Evolutionary conservation across 2,329 filamentous ascomycete species (phyloP).

Genomic region (Clonostachys sp.): DNA sequence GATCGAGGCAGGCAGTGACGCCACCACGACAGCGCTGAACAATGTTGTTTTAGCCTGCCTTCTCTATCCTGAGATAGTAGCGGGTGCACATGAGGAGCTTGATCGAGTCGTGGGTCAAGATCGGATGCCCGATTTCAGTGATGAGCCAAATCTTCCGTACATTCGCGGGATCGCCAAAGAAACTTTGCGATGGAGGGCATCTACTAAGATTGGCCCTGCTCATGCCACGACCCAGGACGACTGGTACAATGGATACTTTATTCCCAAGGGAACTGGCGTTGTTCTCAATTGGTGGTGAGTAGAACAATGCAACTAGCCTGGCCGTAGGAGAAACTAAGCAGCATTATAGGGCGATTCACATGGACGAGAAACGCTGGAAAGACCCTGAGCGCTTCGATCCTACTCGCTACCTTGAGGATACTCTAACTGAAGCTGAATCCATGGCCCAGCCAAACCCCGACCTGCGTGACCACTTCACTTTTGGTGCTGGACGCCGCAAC

Average conservation of each 20-base stretch:
- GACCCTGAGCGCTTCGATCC: conserved; percentile 38
- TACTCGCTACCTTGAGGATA: conserved; percentile 18
- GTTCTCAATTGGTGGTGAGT: conserved; percentile 32
- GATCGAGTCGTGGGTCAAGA: conserved; percentile 31
- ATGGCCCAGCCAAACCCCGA: conserved; percentile 19
- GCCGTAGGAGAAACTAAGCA: neutral
- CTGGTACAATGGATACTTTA: conserved; percentile 28
- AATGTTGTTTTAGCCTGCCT: conserved; percentile 40
- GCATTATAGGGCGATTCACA: conserved; percentile 34
- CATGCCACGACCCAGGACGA: conserved; percentile 28
- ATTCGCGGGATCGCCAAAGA: conserved; percentile 40
- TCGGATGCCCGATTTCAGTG: conserved; percentile 32
- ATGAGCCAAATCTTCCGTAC: conserved; percentile 35
- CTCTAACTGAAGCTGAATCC: conserved; percentile 18
- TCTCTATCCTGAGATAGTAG: conserved; percentile 31
- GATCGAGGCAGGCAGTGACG: conserved; percentile 3
- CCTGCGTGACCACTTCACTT: conserved; percentile 47
- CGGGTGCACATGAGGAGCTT: conserved; percentile 25
- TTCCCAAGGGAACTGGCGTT: conserved; percentile 35
- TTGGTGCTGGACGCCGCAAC: conserved; percentile 50
- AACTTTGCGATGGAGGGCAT: conserved; percentile 38
- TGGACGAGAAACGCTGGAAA: conserved; percentile 33
- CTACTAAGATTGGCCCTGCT: conserved; percentile 25
- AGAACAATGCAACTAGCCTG: neutral
- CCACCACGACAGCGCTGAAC: conserved; percentile 12